phyloP scores from a whole-genome alignment of 108 stramenopile species.

The Aureococcus anophagefferens region DNA sequence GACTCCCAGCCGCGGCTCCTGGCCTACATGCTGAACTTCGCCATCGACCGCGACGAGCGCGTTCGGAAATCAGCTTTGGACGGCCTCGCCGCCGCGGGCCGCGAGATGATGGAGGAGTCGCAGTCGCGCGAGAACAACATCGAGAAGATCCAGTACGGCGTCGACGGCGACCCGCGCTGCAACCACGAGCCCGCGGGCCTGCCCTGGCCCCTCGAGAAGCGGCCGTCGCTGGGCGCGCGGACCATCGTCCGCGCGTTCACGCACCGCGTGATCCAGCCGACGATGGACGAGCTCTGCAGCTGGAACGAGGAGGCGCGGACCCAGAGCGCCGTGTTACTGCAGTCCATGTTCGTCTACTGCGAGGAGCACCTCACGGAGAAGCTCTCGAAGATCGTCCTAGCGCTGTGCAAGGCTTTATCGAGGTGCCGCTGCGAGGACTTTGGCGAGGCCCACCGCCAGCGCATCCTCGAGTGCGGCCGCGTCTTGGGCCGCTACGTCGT shows the following conservation, averaged over 20 bases:
- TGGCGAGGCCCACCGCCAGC: neutral
- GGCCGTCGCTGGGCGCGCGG: slow-evolving; percentile 60
- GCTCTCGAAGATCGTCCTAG: neutral
- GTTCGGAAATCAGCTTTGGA: slow-evolving; percentile 21
- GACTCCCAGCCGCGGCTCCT: slow-evolving; percentile 66
- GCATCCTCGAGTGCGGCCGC: neutral
- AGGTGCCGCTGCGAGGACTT: neutral
- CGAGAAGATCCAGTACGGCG: slow-evolving; percentile 57
- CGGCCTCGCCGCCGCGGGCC: slow-evolving; percentile 47
- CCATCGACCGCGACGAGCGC: slow-evolving; percentile 34
- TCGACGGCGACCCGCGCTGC: slow-evolving; percentile 54
- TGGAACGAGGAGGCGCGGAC: slow-evolving; percentile 36
- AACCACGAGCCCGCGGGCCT: slow-evolving; percentile 39
- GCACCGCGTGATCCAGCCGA: slow-evolving; percentile 49
- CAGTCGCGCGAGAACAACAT: slow-evolving; percentile 50
- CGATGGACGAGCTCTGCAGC: slow-evolving; percentile 56
- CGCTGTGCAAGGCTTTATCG: neutral
- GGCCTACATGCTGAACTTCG: slow-evolving; percentile 58
- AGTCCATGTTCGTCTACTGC: slow-evolving; percentile 38
- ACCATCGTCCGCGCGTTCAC: slow-evolving; percentile 58
- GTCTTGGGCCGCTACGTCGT: slow-evolving; percentile 10
- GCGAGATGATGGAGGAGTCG: slow-evolving; percentile 56
- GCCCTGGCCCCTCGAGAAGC: slow-evolving; percentile 45
- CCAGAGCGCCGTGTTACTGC: slow-evolving; percentile 32
- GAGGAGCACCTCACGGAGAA: slow-evolving; percentile 43